phyloP scores from a whole-genome alignment of 225 moss, liverwort and hornwort species.

The Neckera pumila region DNA sequence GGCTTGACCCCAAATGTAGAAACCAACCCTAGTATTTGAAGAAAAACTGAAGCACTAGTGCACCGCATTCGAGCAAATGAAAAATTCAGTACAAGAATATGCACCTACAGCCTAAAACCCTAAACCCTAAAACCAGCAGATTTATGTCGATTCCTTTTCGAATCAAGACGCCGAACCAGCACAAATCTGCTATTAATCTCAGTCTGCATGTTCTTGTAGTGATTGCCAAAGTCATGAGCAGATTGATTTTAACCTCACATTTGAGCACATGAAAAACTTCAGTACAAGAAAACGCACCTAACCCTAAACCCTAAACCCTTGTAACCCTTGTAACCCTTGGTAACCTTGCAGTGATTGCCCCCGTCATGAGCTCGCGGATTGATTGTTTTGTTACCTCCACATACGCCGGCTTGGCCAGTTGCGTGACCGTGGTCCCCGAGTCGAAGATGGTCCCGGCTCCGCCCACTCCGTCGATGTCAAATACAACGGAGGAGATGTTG shows the following conservation, averaged over 20 bases:
- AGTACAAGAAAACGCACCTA: background rate
- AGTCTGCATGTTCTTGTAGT: no score
- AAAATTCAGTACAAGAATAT: background rate
- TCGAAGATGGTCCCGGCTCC: slow-evolving; percentile 52
- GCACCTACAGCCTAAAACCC: background rate
- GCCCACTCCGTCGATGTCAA: slow-evolving; percentile 36
- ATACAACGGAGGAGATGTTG: slow-evolving; percentile 32
- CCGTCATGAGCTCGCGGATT: background rate
- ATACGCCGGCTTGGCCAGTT: slow-evolving; percentile 29
- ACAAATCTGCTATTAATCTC: background rate
- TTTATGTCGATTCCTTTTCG: background rate
- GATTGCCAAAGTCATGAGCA: background rate
- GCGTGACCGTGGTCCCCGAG: slow-evolving; percentile 54
- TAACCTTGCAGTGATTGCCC: background rate
- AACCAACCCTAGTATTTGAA: background rate
- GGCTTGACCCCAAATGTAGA: background rate
- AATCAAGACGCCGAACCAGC: background rate
- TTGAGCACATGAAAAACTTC: background rate
- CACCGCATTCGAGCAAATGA: background rate
- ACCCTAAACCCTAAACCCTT: background rate
- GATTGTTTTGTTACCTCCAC: background rate
- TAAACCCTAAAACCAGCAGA: background rate
- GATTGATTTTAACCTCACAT: background rate
- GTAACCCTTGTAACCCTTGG: background rate
- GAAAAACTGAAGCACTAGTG: background rate